phyloP scores from a whole-genome alignment of 2,329 filamentous ascomycete genomes.

The Talaromyces piceae region DNA sequence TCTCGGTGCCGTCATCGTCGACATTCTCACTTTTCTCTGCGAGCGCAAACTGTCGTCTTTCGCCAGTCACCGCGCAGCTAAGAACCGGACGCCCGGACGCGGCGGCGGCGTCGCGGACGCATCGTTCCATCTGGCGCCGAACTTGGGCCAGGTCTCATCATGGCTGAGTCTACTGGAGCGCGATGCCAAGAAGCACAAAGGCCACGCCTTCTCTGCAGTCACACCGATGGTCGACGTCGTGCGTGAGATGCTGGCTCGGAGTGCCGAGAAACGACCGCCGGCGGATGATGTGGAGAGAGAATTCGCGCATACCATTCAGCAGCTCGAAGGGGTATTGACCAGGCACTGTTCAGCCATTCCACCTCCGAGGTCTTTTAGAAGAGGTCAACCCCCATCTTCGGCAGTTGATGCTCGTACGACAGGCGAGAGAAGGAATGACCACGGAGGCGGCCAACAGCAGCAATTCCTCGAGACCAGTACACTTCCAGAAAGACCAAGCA shows the following conservation, averaged over 20 bases:
- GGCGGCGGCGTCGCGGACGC: slow-evolving; percentile 47
- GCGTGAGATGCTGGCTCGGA: slow-evolving; percentile 30
- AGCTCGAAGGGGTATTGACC: slow-evolving; percentile 13
- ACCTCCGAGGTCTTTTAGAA: not conserved
- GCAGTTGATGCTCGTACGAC: not conserved
- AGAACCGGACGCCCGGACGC: slow-evolving; percentile 42
- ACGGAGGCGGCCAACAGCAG: not conserved
- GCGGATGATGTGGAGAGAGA: slow-evolving; percentile 24
- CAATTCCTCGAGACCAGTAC: no score
- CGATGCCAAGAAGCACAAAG: slow-evolving; percentile 39
- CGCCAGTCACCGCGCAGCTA: slow-evolving; percentile 46
- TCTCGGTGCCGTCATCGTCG: slow-evolving; percentile 51
- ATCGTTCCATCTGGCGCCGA: slow-evolving; percentile 48
- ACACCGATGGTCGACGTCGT: slow-evolving; percentile 31
- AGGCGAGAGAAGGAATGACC: not conserved
- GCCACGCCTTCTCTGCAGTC: slow-evolving; percentile 30
- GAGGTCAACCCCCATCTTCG: not conserved
- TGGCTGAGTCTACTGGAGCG: slow-evolving; percentile 49
- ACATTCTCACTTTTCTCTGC: slow-evolving; percentile 53
- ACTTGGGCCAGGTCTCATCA: slow-evolving; percentile 47
- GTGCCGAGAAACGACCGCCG: slow-evolving; percentile 24
- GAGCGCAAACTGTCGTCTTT: slow-evolving; percentile 51
- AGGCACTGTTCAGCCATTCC: slow-evolving; percentile 6
- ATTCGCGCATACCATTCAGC: slow-evolving; percentile 18
- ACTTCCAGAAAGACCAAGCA: not conserved